phyloP scores from a whole-genome alignment of 129 eudicot genomes.

The Oenanthe sinensis region DNA sequence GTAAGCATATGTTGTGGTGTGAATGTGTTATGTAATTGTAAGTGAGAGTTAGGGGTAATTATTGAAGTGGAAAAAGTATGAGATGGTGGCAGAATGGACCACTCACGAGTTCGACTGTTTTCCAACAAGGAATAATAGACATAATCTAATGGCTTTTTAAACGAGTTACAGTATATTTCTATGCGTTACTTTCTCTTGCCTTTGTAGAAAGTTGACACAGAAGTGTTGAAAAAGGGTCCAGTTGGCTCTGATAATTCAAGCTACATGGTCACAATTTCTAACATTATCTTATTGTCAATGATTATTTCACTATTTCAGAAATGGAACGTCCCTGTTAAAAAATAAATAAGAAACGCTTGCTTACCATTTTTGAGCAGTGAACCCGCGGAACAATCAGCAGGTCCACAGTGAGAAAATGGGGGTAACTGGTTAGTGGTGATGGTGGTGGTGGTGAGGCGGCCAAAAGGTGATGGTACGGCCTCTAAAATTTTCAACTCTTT shows the following conservation, averaged over 20 bases:
- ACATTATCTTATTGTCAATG: background rate
- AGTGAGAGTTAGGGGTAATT: conserved; percentile 1
- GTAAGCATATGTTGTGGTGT: background rate
- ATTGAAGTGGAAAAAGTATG: background rate
- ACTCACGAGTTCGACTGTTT: conserved; percentile 7
- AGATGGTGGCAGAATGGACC: conserved; percentile 22
- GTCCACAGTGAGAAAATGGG: background rate
- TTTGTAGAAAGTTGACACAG: background rate
- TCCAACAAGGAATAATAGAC: conserved; percentile 1
- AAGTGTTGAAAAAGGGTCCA: background rate
- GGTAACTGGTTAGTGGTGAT: no score
- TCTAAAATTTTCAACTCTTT: background rate
- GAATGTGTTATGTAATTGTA: background rate
- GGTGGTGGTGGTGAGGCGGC: background rate
- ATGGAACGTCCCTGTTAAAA: background rate
- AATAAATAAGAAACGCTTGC: background rate
- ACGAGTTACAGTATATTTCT: background rate
- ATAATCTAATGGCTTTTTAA: background rate
- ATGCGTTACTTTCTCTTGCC: background rate
- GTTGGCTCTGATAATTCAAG: background rate
- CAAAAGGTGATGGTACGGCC: background rate
- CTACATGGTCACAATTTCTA: background rate
- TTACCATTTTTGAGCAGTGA: background rate
- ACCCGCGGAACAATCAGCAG: background rate
- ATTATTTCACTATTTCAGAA: background rate